Base-by-base conservation (phyloP, 768 basidiomycete species). In the Tylopilus sp. region DNA sequence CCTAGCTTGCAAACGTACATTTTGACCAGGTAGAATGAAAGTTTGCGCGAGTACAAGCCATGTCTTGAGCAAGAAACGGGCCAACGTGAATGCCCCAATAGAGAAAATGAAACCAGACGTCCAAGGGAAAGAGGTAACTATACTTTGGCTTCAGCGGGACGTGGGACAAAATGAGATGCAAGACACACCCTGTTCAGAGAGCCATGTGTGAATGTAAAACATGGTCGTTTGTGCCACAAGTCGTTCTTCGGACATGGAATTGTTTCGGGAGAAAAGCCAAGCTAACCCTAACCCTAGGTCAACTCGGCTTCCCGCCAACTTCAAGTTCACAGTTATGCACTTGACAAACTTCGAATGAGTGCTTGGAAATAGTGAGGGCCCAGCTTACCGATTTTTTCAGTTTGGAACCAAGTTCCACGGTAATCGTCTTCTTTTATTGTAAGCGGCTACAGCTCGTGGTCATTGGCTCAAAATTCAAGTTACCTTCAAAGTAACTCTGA, bases 21-120 rank as follows among this genome's bases (percentile, higher is more conserved):
- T 84, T 57, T 72, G 75, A 3, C 91, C 91, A 2, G 86, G 77
- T 2, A 88, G 68, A 22, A 91, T 52, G 55, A 92, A 89, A 0
- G 82, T 86, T 66, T 93, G 87, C 15, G 80, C 63, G 12, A 95
- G 52, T 23, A 94, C 83, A 6, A 77, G 75, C 35, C 80, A 63
- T 2, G 82, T 79, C 60, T 85, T 86, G 61, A 86, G 73, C 5
- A 78, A 62, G 35, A 85, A 69, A 50, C 79, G 73, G 7, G 74
- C 72, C 18, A 82, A 64, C 21, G 78, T 79, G 38, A 85, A 64
- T 3, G 74, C 72, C 18, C 89, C 89, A 23, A 91, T 48, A 8
- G 66, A 66, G 25, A 79, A 58, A 35, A 81, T 59, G 36, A 71
- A 43, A 18, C 68, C 51, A 15, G 60, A 59, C 11, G 69, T 51